Conservation (phyloP, 2,329 filamentous ascomycete species). For the Harringtonia lauricola region DNA sequence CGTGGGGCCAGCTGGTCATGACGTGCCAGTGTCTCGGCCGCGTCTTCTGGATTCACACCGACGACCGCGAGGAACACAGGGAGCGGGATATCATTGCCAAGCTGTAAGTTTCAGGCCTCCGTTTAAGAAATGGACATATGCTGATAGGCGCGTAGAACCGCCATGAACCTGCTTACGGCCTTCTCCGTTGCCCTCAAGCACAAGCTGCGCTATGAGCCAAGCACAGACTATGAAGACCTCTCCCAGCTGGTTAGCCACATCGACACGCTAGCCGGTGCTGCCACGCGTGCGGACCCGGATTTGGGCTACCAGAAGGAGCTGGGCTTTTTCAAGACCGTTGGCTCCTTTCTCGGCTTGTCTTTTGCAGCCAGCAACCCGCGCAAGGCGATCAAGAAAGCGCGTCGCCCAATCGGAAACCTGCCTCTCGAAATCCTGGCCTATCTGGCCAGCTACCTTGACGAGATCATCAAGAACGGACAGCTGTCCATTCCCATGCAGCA, state of each 20-base stretch:
- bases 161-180: conserved; percentile 57
- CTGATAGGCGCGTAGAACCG: too few species aligned
- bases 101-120: conserved; percentile 23
- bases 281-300: conserved; percentile 23
- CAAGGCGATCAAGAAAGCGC: conserved; percentile 55
- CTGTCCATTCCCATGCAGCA: conserved; percentile 37
- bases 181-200: conserved; percentile 63
- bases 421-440: conserved; percentile 63
- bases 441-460: conserved; percentile 50
- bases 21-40: conserved; percentile 60
- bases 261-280: conserved; percentile 49
- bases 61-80: conserved; percentile 42
- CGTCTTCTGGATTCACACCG: conserved; percentile 70
- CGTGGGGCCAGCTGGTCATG: conserved; percentile 46
- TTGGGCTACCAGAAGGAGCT: neutral
- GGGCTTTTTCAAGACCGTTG: conserved; percentile 37
- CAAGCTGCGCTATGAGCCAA: conserved; percentile 62
- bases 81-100: conserved; percentile 60
- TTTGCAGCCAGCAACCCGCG: conserved; percentile 60
- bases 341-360: conserved; percentile 54
- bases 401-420: conserved; percentile 57
- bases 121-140: too few species aligned
- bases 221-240: conserved; percentile 57
- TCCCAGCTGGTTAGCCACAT: conserved; percentile 49
- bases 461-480: conserved; percentile 36